Evolutionary conservation across 1,139 yeast species (phyloP).

Genomic region (Candida dubliniensis): DNA sequence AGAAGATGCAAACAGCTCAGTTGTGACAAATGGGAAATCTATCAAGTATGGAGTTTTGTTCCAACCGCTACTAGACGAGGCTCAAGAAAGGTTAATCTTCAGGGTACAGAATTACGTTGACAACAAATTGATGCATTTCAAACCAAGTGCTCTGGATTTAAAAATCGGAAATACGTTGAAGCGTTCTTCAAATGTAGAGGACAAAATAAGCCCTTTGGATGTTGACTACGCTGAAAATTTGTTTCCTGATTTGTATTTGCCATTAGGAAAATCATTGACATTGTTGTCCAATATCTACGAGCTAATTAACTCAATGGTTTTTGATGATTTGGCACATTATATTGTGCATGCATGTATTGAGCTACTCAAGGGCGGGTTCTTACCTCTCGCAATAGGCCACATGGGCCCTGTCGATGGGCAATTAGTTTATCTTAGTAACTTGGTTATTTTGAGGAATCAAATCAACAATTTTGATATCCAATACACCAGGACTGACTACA

Average conservation of each 20-base stretch:
- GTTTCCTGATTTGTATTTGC: slow-evolving; percentile 64
- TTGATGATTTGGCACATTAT: slow-evolving; percentile 87
- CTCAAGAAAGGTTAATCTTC: slow-evolving; percentile 77
- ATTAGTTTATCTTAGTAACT: slow-evolving; percentile 68
- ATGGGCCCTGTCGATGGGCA: slow-evolving; percentile 56
- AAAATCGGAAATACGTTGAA: slow-evolving; percentile 49
- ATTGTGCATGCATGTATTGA: slow-evolving; percentile 76
- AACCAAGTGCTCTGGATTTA: slow-evolving; percentile 67
- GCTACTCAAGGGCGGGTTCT: slow-evolving; percentile 54
- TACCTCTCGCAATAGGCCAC: slow-evolving; percentile 38
- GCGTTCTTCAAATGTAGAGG: slow-evolving; percentile 6
- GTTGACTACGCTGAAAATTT: slow-evolving; percentile 40
- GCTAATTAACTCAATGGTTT: slow-evolving; percentile 69
- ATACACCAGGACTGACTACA: slow-evolving; percentile 66
- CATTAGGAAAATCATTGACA: slow-evolving; percentile 69
- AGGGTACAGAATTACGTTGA: slow-evolving; percentile 74
- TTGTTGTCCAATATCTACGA: slow-evolving; percentile 79
- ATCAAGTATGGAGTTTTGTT: slow-evolving; percentile 60
- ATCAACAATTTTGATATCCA: slow-evolving; percentile 81
- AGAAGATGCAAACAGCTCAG: slow-evolving; percentile 7
- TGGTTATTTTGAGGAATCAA: slow-evolving; percentile 69
- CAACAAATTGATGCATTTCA: slow-evolving; percentile 62
- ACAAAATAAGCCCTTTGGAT: slow-evolving; percentile 22
- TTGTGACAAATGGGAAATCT: slow-evolving; percentile 8
- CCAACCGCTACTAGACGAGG: slow-evolving; percentile 70